phyloP scores from a whole-genome alignment of 2,329 filamentous ascomycete genomes.

The Coniochaeta sp. region DNA sequence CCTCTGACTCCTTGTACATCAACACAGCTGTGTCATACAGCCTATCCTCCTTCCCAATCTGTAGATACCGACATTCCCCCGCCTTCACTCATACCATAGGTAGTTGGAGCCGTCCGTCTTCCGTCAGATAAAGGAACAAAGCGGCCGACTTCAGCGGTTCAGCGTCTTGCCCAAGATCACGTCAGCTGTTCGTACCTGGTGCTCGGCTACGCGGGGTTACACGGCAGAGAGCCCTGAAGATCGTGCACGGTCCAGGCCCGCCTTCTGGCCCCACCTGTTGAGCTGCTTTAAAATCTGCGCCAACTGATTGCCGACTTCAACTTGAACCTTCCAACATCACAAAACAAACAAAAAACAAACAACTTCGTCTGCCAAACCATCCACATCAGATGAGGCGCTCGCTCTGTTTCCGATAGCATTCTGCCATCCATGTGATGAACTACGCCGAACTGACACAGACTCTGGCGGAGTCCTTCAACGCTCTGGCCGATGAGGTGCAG shows the following conservation, averaged over 20 bases:
- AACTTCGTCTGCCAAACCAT: neutral
- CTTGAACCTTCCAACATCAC: neutral
- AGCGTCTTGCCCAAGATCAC: too few relatives aligned
- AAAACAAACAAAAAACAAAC: too few relatives aligned
- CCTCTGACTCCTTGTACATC: too few relatives aligned
- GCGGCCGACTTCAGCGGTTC: too few relatives aligned
- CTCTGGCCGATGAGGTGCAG: conserved; percentile 59
- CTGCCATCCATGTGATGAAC: conserved; percentile 30
- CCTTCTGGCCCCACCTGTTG: neutral
- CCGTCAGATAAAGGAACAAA: too few relatives aligned
- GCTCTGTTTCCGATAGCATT: neutral
- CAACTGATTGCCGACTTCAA: neutral
- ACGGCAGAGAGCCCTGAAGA: too few relatives aligned
- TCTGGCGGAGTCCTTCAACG: conserved; percentile 57
- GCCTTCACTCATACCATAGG: too few relatives aligned
- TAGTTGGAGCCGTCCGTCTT: too few relatives aligned
- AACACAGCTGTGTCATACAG: too few relatives aligned
- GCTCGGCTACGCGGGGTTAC: neutral
- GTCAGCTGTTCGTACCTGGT: too few relatives aligned
- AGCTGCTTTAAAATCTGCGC: neutral
- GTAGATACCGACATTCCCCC: too few relatives aligned
- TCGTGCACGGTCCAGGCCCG: neutral
- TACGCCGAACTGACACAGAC: conserved; percentile 42
- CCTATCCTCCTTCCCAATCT: too few relatives aligned
- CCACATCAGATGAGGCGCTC: neutral